These are phyloP conservation scores for Excoecaria agallocha DNA, from an alignment of 345 rosid genomes.

Conservation along the genomic window DNA sequence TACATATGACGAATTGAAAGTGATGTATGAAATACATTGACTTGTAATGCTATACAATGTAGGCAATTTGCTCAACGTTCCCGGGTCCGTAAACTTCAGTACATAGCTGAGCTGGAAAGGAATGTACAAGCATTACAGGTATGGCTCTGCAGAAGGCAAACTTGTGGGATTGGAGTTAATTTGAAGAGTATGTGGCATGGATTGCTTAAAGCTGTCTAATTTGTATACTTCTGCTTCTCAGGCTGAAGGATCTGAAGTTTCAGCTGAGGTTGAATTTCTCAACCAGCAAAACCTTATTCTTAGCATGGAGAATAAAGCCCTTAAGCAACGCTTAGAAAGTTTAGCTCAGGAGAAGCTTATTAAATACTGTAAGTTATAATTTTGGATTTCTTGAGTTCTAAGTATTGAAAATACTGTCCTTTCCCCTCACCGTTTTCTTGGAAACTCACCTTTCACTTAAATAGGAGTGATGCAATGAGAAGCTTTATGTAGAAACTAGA, in stretches of 20 bases:
- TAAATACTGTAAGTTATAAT: slow-evolving; percentile 47
- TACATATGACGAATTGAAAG: background rate
- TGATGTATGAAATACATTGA: slow-evolving; percentile 19
- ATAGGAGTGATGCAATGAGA: background rate
- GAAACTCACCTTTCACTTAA: background rate
- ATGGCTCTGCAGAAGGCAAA: slow-evolving; percentile 11
- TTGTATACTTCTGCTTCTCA: slow-evolving; percentile 17
- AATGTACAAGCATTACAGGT: slow-evolving; percentile 97
- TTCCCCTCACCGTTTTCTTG: background rate
- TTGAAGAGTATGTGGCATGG: background rate
- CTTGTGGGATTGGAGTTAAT: background rate
- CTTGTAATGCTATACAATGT: slow-evolving; percentile 23
- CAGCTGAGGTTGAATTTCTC: slow-evolving; percentile 56
- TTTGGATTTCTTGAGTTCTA: background rate
- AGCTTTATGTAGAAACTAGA: background rate
- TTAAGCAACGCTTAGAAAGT: slow-evolving; percentile 60
- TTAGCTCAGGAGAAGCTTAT: slow-evolving; percentile 63
- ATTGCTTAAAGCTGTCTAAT: slow-evolving; percentile 11
- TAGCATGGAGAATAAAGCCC: slow-evolving; percentile 69
- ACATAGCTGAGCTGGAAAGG: slow-evolving; percentile 97
- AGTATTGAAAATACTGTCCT: background rate
- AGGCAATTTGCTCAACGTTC: slow-evolving; percentile 99
- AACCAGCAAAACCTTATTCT: slow-evolving; percentile 59
- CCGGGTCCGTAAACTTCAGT: slow-evolving; percentile 95
- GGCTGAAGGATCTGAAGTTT: slow-evolving; percentile 70